Conservation (phyloP, 192 early-diverging fungal genomes). For the Borealophlyctis nickersoniae region DNA sequence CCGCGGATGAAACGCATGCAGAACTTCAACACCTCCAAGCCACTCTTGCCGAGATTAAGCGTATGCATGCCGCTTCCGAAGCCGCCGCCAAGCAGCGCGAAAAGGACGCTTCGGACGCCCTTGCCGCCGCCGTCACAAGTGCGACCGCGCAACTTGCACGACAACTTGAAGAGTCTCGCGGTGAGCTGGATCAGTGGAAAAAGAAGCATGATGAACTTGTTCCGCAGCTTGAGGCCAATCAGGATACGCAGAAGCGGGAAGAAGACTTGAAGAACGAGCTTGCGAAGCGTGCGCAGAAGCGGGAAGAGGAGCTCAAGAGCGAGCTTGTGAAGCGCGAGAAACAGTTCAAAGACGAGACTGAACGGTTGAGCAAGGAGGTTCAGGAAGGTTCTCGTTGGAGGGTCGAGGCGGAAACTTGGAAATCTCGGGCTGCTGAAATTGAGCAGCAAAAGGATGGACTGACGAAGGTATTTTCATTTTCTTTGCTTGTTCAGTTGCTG, state of each 20-base stretch:
- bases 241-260: conserved; percentile 16
- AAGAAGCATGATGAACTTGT: conserved; percentile 14
- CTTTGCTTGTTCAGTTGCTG: neutral
- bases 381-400: neutral
- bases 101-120: neutral
- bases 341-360: conserved; percentile 11
- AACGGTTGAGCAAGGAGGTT: conserved; percentile 12
- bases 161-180: conserved; percentile 15
- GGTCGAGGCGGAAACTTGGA: conserved; percentile 21
- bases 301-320: conserved; percentile 7
- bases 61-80: too few species aligned
- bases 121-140: neutral
- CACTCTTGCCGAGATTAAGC: conserved; percentile 1
- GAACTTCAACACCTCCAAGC: conserved; percentile 10
- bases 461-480: conserved; percentile 15
- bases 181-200: conserved; percentile 8
- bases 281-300: neutral
- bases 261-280: conserved; percentile 20
- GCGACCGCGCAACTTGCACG: conserved; percentile 8
- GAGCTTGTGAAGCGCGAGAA: conserved; percentile 14
- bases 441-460: conserved; percentile 3
- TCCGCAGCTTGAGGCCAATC: conserved; percentile 10
- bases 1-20: conserved; percentile 16
- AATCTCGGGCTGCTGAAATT: conserved; percentile 2
- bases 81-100: neutral